Percentiles rank a stretch among this genome's conserved stretches.
Evolutionary conservation across 805 yeast genomes (phyloP).

Genomic region (Barnettozyma botsteinii): DNA sequence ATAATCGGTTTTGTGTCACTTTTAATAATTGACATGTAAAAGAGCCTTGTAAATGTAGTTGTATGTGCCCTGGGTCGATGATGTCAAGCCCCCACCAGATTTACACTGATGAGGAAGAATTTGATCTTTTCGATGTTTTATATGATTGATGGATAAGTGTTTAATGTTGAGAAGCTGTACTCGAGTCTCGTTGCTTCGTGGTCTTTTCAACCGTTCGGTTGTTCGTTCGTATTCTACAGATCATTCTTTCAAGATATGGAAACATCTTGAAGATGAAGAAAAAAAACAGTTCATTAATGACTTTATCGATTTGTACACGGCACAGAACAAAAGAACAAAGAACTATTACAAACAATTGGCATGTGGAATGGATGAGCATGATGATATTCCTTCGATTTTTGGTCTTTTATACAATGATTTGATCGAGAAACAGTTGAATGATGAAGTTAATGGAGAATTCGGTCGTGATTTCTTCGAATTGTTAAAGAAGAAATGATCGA

Average conservation of each 20-base stretch:
- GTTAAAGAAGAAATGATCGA: not conserved
- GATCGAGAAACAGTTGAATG: slow-evolving; percentile 15
- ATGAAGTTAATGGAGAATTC: slow-evolving; percentile 22
- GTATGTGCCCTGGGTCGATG: too few species aligned
- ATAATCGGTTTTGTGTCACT: too few species aligned
- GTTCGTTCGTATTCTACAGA: not conserved
- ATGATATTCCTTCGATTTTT: slow-evolving; percentile 33
- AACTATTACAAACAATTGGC: slow-evolving; percentile 32
- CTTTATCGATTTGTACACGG: slow-evolving; percentile 28
- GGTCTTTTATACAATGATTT: slow-evolving; percentile 34
- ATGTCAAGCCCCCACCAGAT: too few species aligned
- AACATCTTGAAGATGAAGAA: slow-evolving; percentile 21
- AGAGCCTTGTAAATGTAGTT: too few species aligned
- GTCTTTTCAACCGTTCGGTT: too few species aligned
- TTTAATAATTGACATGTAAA: too few species aligned
- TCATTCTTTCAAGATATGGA: slow-evolving; percentile 21
- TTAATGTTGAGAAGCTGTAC: too few species aligned
- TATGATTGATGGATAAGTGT: too few species aligned
- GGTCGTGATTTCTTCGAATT: slow-evolving; percentile 21
- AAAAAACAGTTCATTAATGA: slow-evolving; percentile 26
- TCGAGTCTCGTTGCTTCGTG: too few species aligned
- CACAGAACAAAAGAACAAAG: slow-evolving; percentile 30
- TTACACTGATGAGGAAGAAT: too few species aligned
- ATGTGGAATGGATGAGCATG: slow-evolving; percentile 32
- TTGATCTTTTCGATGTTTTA: too few species aligned